A percentile compares a stretch with the other conserved stretches of the same genome.
These are phyloP conservation scores for Entamoeba dispar DNA, from an alignment of 208 protist species.

Conservation along the genomic window DNA sequence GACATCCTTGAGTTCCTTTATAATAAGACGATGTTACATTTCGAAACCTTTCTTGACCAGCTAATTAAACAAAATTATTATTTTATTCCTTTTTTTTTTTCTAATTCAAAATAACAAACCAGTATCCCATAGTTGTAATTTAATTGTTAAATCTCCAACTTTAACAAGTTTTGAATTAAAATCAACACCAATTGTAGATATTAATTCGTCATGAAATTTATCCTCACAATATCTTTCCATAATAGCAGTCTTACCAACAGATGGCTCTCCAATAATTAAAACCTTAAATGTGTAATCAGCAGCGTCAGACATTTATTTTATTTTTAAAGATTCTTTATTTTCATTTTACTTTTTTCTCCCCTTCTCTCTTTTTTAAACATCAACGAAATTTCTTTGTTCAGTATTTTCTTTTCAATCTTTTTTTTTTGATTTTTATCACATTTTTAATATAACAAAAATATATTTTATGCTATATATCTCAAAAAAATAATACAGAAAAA, in stretches of 20 bases:
- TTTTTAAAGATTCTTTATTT: neutral
- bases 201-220: neutral
- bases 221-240: neutral
- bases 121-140: neutral
- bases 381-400: neutral
- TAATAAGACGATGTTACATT: neutral
- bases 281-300: neutral
- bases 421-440: no score
- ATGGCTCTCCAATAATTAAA: neutral
- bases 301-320: neutral
- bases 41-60: neutral
- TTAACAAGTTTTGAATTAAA: neutral
- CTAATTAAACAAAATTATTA: neutral
- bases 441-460: no score
- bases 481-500: no score
- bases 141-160: neutral
- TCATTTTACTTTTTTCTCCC: neutral
- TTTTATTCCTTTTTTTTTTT: no score
- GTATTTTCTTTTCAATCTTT: no score
- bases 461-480: no score
- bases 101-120: neutral
- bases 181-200: neutral
- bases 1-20: neutral
- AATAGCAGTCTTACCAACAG: neutral
- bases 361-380: neutral